Evolutionary conservation across 2,329 filamentous ascomycete species (phyloP).

Genomic region (Phyllachora maydis): DNA sequence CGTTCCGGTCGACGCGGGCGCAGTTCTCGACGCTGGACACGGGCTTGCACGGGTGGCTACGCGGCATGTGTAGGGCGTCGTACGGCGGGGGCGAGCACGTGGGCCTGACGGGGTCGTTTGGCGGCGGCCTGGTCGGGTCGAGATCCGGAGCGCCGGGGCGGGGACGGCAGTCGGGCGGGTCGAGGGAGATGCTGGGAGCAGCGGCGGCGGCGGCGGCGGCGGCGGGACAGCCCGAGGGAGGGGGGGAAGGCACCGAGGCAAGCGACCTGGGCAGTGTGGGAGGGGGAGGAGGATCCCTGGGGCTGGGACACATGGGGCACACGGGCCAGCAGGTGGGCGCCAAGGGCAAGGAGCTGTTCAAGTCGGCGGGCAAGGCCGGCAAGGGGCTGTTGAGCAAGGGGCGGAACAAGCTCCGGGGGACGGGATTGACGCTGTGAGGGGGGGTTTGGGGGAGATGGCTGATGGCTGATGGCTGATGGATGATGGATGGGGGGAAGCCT

Average conservation of each 20-base stretch:
- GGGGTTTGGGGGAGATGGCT: too few species aligned
- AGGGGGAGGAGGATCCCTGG: conserved; percentile 6
- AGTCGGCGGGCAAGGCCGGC: conserved; percentile 70
- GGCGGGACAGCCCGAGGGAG: conserved; percentile 6
- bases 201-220: conserved; percentile 10
- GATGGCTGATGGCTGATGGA: too few species aligned
- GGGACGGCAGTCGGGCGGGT: conserved; percentile 5
- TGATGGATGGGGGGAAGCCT: too few species aligned
- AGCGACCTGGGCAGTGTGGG: conserved; percentile 9
- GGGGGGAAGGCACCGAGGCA: conserved; percentile 5
- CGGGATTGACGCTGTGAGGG: too few species aligned
- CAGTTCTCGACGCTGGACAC: conserved; percentile 55
- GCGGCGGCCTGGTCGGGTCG: conserved; percentile 9
- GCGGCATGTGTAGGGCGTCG: conserved; percentile 18
- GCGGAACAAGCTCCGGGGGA: conserved; percentile 62
- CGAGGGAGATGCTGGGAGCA: conserved; percentile 14
- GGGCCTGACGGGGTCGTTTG: conserved; percentile 13
- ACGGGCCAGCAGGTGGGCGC: conserved; percentile 48
- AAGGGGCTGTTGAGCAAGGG: conserved; percentile 86
- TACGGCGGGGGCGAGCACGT: conserved; percentile 30
- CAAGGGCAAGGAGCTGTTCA: conserved; percentile 76
- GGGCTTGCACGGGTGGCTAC: conserved; percentile 44
- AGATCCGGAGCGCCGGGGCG: conserved; percentile 22
- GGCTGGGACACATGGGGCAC: conserved; percentile 16
- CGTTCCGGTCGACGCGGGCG: conserved; percentile 51